Percentiles rank a stretch among this genome's conserved stretches.
phyloP scores from a whole-genome alignment of 768 basidiomycete species.

The Lentinula raphanica region DNA sequence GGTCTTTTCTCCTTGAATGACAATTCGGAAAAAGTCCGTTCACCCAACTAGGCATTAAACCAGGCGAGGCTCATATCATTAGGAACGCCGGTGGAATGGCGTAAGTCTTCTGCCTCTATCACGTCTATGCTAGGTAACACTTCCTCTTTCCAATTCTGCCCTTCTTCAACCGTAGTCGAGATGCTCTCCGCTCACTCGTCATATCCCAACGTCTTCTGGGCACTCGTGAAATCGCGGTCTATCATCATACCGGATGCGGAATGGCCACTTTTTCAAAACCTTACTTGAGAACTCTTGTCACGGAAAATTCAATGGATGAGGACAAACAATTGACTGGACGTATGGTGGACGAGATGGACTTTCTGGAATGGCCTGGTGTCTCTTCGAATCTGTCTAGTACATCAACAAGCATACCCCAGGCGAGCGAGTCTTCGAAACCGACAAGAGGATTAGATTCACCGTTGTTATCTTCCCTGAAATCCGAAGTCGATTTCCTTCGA shows the following conservation, averaged over 20 bases:
- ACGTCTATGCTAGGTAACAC: too few relatives aligned
- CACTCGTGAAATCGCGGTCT: slow-evolving; percentile 42
- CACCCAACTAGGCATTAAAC: slow-evolving; percentile 38
- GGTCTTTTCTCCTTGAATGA: too few relatives aligned
- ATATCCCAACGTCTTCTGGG: slow-evolving; percentile 49
- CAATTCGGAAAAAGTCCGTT: slow-evolving; percentile 31
- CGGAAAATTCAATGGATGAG: slow-evolving; percentile 18
- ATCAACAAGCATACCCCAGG: background rate
- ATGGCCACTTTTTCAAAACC: slow-evolving; percentile 42
- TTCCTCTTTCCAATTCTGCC: background rate
- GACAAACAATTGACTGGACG: slow-evolving; percentile 16
- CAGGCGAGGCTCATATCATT: slow-evolving; percentile 48
- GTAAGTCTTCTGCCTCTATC: slow-evolving; percentile 24
- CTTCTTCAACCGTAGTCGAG: slow-evolving; percentile 25
- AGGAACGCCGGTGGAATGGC: slow-evolving; percentile 47
- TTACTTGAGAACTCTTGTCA: slow-evolving; percentile 31
- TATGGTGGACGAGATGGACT: slow-evolving; percentile 34
- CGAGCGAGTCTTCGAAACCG: background rate
- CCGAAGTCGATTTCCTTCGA: slow-evolving; percentile 42
- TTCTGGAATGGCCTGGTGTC: slow-evolving; percentile 26
- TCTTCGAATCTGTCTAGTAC: background rate
- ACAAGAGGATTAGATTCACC: background rate
- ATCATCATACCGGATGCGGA: slow-evolving; percentile 54
- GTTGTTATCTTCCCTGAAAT: slow-evolving; percentile 33
- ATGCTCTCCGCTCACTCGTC: slow-evolving; percentile 44